Conservation (phyloP, 2,329 filamentous ascomycete species). For the Colletotrichum sp. region DNA sequence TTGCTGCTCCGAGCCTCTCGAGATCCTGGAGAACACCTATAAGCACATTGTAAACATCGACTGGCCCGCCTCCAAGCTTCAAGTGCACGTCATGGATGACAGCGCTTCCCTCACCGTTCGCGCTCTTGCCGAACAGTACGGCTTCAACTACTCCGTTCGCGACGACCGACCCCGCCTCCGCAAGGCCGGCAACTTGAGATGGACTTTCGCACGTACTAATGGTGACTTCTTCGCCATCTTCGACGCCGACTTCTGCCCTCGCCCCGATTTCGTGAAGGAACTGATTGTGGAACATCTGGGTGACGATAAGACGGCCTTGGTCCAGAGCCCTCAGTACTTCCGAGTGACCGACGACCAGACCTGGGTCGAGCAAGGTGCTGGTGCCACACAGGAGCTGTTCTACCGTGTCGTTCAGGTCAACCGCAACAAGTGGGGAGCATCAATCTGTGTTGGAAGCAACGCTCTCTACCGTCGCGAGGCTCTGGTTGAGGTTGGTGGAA, state of each 20-base stretch:
- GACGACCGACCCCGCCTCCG: conserved; percentile 43
- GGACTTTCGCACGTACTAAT: conserved; percentile 39
- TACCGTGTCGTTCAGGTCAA: conserved; percentile 47
- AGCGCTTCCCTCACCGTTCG: conserved; percentile 35
- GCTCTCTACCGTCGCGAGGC: conserved; percentile 43
- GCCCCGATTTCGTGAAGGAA: conserved; percentile 42
- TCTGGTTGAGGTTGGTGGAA: conserved; percentile 43
- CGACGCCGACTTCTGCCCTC: conserved; percentile 46
- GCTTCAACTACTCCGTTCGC: conserved; percentile 43
- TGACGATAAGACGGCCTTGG: conserved; percentile 40
- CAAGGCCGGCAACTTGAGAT: conserved; percentile 46
- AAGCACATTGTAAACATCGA: conserved; percentile 36
- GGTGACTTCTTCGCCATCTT: conserved; percentile 47
- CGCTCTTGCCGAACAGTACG: conserved; percentile 32
- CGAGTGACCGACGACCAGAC: conserved; percentile 40
- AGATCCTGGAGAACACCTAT: conserved; percentile 40
- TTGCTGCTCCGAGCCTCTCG: conserved; percentile 45
- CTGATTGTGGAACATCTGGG: conserved; percentile 41
- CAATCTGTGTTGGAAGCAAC: conserved; percentile 46
- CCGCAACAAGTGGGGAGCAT: conserved; percentile 42
- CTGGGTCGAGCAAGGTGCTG: conserved; percentile 48
- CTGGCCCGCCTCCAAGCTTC: conserved; percentile 38
- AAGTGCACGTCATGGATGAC: conserved; percentile 44
- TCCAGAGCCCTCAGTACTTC: conserved; percentile 47
- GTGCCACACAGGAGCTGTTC: conserved; percentile 44